Percentiles rank a stretch among this genome's conserved stretches.
Conservation (phyloP, 2,329 filamentous ascomycete species). For the Berkeleyomyces rouxiae region DNA sequence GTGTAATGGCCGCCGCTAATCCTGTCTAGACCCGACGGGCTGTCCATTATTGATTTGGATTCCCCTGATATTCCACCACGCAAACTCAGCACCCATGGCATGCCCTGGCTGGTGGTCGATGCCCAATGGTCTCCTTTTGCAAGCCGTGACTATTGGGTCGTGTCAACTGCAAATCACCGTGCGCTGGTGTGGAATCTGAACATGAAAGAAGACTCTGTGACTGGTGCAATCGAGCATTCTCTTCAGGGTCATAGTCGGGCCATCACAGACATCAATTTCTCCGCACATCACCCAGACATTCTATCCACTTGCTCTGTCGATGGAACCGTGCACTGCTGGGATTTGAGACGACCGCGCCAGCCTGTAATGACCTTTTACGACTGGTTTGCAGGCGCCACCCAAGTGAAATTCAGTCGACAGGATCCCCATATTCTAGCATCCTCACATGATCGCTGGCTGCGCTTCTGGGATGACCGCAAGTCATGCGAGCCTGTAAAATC, state of each 20-base stretch:
- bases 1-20: constrained; percentile 14
- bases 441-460: constrained; percentile 72
- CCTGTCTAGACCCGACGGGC: constrained; percentile 49
- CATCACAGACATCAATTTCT: constrained; percentile 94
- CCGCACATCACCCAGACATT: constrained; percentile 75
- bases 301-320: constrained; percentile 85
- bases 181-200: constrained; percentile 88
- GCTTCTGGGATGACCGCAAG: constrained; percentile 79
- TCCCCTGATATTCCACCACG: constrained; percentile 75
- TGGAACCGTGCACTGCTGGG: constrained; percentile 86
- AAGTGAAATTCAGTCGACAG: constrained; percentile 88
- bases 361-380: constrained; percentile 73
- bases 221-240: constrained; percentile 65
- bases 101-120: constrained; percentile 89
- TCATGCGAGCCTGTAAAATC: constrained; percentile 63
- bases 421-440: constrained; percentile 77
- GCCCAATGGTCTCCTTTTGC: constrained; percentile 96
- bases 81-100: constrained; percentile 62
- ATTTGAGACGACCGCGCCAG: constrained; percentile 56
- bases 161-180: constrained; percentile 86
- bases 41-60: constrained; percentile 85
- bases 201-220: constrained; percentile 53
- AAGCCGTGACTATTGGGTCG: constrained; percentile 77
- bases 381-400: constrained; percentile 84
- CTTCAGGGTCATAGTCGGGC: constrained; percentile 69